Evolutionary conservation across 2,329 filamentous ascomycete genomes (phyloP).

Genomic region (Fusarium sp.): DNA sequence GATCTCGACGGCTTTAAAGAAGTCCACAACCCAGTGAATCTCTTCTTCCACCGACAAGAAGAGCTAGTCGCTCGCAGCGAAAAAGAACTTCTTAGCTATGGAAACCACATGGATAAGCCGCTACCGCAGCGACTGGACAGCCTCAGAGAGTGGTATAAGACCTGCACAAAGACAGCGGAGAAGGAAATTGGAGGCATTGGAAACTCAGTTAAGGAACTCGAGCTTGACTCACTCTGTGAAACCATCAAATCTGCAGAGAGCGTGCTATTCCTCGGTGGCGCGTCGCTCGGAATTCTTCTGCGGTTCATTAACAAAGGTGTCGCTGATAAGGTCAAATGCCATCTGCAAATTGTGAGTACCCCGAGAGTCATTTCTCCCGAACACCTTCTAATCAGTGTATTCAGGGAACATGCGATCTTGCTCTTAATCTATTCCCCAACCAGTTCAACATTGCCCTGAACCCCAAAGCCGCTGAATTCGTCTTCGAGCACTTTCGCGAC

Average conservation of each 20-base stretch:
- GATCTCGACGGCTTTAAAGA: slow-evolving; percentile 53
- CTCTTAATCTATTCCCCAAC: slow-evolving; percentile 39
- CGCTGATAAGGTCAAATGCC: slow-evolving; percentile 33
- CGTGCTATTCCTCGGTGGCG: slow-evolving; percentile 38
- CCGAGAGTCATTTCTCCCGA: not conserved
- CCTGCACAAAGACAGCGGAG: slow-evolving; percentile 20
- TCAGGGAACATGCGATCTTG: slow-evolving; percentile 38
- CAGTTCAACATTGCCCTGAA: slow-evolving; percentile 43
- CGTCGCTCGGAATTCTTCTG: slow-evolving; percentile 34
- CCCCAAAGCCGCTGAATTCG: slow-evolving; percentile 16
- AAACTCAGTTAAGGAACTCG: slow-evolving; percentile 10
- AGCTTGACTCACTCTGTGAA: slow-evolving; percentile 20
- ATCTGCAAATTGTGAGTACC: slow-evolving; percentile 35
- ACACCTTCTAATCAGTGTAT: not conserved
- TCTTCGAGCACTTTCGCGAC: no score
- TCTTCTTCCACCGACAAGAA: slow-evolving; percentile 52
- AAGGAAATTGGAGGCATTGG: not conserved
- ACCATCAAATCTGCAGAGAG: slow-evolving; percentile 28
- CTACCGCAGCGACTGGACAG: slow-evolving; percentile 7
- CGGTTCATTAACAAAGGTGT: slow-evolving; percentile 33
- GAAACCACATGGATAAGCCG: slow-evolving; percentile 21
- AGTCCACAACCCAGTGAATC: slow-evolving; percentile 61
- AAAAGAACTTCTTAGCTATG: slow-evolving; percentile 27
- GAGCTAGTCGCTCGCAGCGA: slow-evolving; percentile 37
- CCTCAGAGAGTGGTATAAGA: slow-evolving; percentile 32